Percentiles rank a stretch among this genome's conserved stretches.
These are phyloP conservation scores for Cardamine chenopodiifolia DNA, from an alignment of 345 rosid genomes.

Conservation along the genomic window DNA sequence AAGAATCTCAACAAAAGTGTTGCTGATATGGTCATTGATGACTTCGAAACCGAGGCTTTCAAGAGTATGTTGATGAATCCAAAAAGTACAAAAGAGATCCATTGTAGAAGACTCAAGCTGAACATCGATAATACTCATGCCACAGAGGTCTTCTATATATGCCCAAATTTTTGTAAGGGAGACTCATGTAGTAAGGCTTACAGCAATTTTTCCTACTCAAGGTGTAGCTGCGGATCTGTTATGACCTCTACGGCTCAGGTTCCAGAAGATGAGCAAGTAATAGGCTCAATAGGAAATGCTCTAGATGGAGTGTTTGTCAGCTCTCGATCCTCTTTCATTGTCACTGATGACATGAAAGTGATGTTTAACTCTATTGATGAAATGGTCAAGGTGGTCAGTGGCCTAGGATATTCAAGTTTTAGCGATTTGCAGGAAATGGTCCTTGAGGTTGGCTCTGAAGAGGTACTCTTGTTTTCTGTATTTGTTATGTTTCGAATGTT, in stretches of 20 bases:
- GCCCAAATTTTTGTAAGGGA: neutral
- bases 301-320: conserved; percentile 28
- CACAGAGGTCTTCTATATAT: conserved; percentile 12
- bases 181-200: neutral
- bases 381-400: neutral
- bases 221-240: conserved; percentile 6
- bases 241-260: neutral
- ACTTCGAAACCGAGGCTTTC: conserved; percentile 15
- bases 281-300: neutral
- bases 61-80: conserved; percentile 25
- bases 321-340: conserved; percentile 5
- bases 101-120: conserved; percentile 18
- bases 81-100: conserved; percentile 1
- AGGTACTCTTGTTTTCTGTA: neutral
- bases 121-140: neutral
- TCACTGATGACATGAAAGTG: conserved; percentile 29
- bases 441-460: conserved; percentile 7
- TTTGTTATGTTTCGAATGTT: neutral
- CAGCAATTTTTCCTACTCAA: conserved; percentile 12
- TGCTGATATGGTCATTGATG: neutral
- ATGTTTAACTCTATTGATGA: neutral
- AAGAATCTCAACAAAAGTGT: conserved; percentile 24
- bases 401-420: neutral
- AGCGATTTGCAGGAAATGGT: neutral
- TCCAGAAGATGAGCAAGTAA: neutral